Conservation (phyloP, 2,329 filamentous ascomycete genomes). For the Chrysoporthe puriensis region DNA sequence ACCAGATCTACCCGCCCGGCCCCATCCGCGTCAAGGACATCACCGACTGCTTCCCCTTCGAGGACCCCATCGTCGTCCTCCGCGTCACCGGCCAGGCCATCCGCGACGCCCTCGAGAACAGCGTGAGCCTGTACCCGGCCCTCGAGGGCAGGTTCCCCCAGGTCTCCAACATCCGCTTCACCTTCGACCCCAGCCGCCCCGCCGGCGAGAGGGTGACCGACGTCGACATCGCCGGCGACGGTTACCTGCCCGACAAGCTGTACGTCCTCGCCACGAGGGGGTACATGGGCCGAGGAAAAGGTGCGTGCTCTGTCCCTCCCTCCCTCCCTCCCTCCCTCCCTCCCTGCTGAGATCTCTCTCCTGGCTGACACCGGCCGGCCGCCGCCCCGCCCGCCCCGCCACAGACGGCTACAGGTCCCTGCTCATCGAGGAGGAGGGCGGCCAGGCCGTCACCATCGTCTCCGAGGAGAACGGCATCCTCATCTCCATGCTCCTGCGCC, state of each 20-base stretch:
- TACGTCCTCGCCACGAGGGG: constrained; percentile 81
- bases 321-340: neutral
- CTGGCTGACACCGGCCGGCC: neutral
- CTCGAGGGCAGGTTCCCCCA: constrained; percentile 76
- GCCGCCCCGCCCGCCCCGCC: no score
- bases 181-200: constrained; percentile 67
- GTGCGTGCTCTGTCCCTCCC: constrained; percentile 35
- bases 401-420: constrained; percentile 77
- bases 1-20: constrained; percentile 85
- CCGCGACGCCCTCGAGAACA: constrained; percentile 81
- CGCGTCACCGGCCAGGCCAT: constrained; percentile 73
- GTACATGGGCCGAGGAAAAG: constrained; percentile 86
- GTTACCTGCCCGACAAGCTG: constrained; percentile 63
- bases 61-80: constrained; percentile 84
- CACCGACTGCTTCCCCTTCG: constrained; percentile 90
- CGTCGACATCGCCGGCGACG: constrained; percentile 62
- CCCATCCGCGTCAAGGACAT: constrained; percentile 78
- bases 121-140: constrained; percentile 78
- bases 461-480: constrained; percentile 86
- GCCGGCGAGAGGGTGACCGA: constrained; percentile 65
- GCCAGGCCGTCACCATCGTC: constrained; percentile 75
- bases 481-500: constrained; percentile 82
- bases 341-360: neutral
- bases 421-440: constrained; percentile 76
- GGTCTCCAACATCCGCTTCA: constrained; percentile 80